Percentiles rank a stretch among this genome's conserved stretches.
phyloP scores from a whole-genome alignment of 306 rosid genomes.

The Cicer chorassanicum region DNA sequence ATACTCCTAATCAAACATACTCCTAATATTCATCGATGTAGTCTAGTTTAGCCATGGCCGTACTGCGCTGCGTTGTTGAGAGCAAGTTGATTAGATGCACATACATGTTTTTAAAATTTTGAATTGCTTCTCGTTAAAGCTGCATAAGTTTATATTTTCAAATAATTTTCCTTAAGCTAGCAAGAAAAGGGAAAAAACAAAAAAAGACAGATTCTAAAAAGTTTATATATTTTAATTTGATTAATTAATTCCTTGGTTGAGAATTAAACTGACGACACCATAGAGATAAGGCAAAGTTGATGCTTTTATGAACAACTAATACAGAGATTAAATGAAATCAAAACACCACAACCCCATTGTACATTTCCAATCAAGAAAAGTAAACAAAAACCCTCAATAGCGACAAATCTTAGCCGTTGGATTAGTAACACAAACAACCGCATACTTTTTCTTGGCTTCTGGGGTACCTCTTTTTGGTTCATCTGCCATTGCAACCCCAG shows the following conservation, averaged over 20 bases:
- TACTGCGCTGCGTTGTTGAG: too few species aligned
- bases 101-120: too few species aligned
- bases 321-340: slow-evolving; percentile 8
- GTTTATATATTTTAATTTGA: too few species aligned
- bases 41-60: too few species aligned
- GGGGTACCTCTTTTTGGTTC: slow-evolving; percentile 51
- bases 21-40: too few species aligned
- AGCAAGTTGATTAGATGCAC: too few species aligned
- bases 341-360: slow-evolving; percentile 30
- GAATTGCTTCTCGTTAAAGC: too few species aligned
- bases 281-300: slow-evolving; percentile 24
- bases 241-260: background rate
- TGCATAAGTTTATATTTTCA: too few species aligned
- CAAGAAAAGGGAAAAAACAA: too few species aligned
- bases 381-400: slow-evolving; percentile 38
- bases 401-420: slow-evolving; percentile 60
- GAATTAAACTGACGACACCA: background rate
- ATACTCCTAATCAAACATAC: too few species aligned
- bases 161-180: too few species aligned
- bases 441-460: slow-evolving; percentile 59
- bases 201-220: too few species aligned
- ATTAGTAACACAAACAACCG: slow-evolving; percentile 60
- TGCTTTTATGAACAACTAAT: slow-evolving; percentile 31
- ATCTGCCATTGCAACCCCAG: slow-evolving; percentile 49
- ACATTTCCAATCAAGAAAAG: slow-evolving; percentile 22